Evolutionary conservation across 169 alveolate species (phyloP).

Genomic region (Cryptosporidium baileyi): DNA sequence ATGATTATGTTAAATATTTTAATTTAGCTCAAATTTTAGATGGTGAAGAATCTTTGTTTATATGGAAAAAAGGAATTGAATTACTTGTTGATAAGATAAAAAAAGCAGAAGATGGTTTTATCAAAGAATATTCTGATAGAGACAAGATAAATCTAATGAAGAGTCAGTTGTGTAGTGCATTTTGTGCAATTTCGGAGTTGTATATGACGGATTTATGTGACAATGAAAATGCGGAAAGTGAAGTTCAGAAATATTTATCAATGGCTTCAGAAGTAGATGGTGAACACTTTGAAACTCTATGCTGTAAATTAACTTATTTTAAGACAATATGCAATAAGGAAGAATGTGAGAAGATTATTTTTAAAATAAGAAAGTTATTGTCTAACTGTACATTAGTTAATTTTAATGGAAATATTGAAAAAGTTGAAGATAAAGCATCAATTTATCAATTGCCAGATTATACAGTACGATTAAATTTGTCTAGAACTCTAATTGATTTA

Average conservation of each 20-base stretch:
- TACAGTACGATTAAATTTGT: slow-evolving; percentile 27
- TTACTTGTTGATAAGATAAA: neutral
- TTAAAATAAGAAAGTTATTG: slow-evolving; percentile 3
- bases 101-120: neutral
- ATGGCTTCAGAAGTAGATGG: neutral
- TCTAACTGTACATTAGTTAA: too few species aligned
- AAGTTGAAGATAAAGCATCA: neutral
- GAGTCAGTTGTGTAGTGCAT: slow-evolving; percentile 55
- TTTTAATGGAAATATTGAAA: neutral
- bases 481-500: slow-evolving; percentile 56
- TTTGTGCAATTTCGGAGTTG: slow-evolving; percentile 66
- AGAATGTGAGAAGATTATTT: neutral
- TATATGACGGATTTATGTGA: slow-evolving; percentile 72
- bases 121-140: neutral
- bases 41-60: slow-evolving; percentile 46
- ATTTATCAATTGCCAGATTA: neutral
- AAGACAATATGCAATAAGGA: slow-evolving; percentile 38
- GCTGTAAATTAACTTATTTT: slow-evolving; percentile 41
- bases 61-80: slow-evolving; percentile 36
- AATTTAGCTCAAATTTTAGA: slow-evolving; percentile 46
- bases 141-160: neutral
- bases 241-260: neutral
- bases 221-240: slow-evolving; percentile 32
- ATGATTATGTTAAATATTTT: slow-evolving; percentile 49
- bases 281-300: slow-evolving; percentile 45